Base-by-base conservation (phyloP, 305 asterid species). In the Fraxinus albicans region DNA sequence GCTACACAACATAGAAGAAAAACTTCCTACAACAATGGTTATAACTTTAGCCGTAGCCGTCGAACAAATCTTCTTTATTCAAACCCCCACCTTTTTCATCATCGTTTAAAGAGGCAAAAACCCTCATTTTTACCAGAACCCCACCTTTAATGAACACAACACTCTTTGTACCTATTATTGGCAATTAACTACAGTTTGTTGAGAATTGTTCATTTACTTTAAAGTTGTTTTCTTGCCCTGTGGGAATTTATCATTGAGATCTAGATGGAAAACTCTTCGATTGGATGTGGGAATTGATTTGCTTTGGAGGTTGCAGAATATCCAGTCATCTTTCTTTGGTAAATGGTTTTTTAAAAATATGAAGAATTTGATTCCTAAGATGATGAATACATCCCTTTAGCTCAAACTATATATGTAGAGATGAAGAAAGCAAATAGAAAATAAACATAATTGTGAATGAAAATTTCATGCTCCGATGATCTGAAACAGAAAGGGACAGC, bases 381-480 rank as follows among this genome's bases (percentile, higher is more conserved):
- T 17, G 63, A 53, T 17, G 4, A 53, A 53, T 8, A 53, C 19
- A 4, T 17, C 63, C 63, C 63, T 53, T 53, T 53, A 53, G 8
- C 47, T 27, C 36, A 12, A 60, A 25, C 67, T 29, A 76, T 81
- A 38, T 63, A 63, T 40, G 34, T 4, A 38, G 1, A 4, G 47
- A 19, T 73, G 12, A 31, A 65, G 31, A 73, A 40, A 78, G 44
- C 8, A 58, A 58, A 75, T 63, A 9, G 50, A 58, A 12, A 82
- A 33, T 76, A 33, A 78, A 72, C 38, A 53, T 50, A 25, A 40
- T 1, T 27, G 79, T 27, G 80, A 86, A 80, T 42, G 79, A 80
- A 63, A 80, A 63, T 40, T 63, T 23, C 73, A 21, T 63, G 15
- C 73, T 21, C 33, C 17, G 25, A n/a, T 19, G 55, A 74, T 74